Conservation (phyloP, 2,329 filamentous ascomycete species). For the Lizonia empirigonia region DNA sequence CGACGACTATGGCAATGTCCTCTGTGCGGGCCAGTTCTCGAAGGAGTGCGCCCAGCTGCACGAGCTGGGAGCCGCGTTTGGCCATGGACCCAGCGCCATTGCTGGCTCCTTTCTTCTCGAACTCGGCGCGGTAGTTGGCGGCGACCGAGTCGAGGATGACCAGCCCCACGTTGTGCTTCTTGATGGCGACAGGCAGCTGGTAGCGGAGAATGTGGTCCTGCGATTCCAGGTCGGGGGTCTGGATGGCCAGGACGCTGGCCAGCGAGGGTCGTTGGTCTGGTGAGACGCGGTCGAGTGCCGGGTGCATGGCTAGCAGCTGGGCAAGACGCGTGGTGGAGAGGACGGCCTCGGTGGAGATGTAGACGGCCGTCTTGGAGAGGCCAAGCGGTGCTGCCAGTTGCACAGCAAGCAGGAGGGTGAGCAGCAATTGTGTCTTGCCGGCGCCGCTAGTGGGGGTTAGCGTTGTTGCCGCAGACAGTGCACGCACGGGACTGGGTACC, state of each 20-base stretch:
- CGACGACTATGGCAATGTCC: constrained; percentile 82
- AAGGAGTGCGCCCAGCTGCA: constrained; percentile 75
- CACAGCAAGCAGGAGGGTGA: constrained; percentile 80
- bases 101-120: constrained; percentile 62
- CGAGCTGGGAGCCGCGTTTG: constrained; percentile 75
- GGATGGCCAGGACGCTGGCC: constrained; percentile 77
- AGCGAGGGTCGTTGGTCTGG: constrained; percentile 64
- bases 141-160: constrained; percentile 90
- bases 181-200: constrained; percentile 85
- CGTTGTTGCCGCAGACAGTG: neutral
- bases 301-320: constrained; percentile 75
- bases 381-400: constrained; percentile 79
- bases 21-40: constrained; percentile 75
- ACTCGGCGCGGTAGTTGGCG: constrained; percentile 93
- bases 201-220: constrained; percentile 95
- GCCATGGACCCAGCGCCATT: constrained; percentile 63
- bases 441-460: constrained; percentile 64
- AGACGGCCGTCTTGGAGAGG: constrained; percentile 75
- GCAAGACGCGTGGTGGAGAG: constrained; percentile 80
- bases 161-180: constrained; percentile 76
- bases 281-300: constrained; percentile 58
- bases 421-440: constrained; percentile 93
- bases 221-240: constrained; percentile 86
- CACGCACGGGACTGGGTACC: constrained; percentile 48
- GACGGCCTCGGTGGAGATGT: constrained; percentile 90